These are phyloP conservation scores for Chaetomiaceae sp. DNA, from an alignment of 2,329 filamentous ascomycete genomes.

Conservation along the genomic window DNA sequence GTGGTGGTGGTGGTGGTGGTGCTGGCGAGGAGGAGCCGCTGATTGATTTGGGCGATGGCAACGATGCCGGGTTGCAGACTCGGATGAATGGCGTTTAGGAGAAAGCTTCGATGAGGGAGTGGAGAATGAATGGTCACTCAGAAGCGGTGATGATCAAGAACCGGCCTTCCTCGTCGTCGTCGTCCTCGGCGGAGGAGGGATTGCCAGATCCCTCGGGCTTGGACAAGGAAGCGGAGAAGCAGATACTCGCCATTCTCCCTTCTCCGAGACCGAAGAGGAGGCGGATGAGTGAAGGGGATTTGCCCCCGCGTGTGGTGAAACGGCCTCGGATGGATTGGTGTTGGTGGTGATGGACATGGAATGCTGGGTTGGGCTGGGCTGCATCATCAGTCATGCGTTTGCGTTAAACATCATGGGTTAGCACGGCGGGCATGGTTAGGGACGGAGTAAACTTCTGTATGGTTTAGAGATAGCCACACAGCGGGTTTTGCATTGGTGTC, in stretches of 20 bases:
- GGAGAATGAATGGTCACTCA: not conserved
- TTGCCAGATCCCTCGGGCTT: no score
- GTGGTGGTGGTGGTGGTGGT: not conserved
- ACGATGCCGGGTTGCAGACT: not conserved
- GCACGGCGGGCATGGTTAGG: not conserved
- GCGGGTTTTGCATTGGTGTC: no score
- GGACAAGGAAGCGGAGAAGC: not conserved
- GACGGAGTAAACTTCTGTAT: not conserved
- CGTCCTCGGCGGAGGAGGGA: not conserved
- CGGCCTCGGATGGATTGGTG: not conserved
- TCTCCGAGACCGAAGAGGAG: not conserved
- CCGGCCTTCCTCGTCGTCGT: no score
- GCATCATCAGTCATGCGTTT: not conserved
- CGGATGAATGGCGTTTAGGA: constrained; percentile 1
- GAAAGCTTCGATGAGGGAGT: not conserved
- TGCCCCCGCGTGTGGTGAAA: not conserved
- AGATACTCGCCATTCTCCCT: not conserved
- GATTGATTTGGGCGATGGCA: constrained; percentile 1
- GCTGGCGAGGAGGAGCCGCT: not conserved
- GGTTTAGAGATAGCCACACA: no score
- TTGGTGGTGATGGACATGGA: not conserved
- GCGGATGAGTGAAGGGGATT: not conserved
- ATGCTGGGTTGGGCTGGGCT: not conserved
- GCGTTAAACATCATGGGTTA: not conserved
- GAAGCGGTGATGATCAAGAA: no score